Conservation (phyloP, 2,329 filamentous ascomycete species). For the Parascedosporium putredinis region DNA sequence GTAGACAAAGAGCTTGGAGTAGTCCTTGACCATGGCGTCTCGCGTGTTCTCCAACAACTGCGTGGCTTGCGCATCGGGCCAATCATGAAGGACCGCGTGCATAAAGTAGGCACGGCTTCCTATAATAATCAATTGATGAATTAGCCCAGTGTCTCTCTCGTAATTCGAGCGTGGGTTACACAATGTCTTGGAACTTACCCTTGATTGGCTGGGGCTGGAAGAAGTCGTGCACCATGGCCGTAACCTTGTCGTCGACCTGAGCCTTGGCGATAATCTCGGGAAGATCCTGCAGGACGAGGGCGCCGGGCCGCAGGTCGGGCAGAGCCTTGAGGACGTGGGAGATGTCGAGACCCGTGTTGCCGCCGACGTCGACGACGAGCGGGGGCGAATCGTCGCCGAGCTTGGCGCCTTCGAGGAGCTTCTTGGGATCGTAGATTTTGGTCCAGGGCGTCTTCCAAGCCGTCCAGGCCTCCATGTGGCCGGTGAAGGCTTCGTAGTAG, state of each 20-base stretch:
- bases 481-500: conserved; percentile 21
- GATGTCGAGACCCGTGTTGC: conserved; percentile 26
- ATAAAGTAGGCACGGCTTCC: conserved; percentile 27
- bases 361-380: conserved; percentile 27
- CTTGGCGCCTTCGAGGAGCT: conserved; percentile 14
- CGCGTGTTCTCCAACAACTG: conserved; percentile 21
- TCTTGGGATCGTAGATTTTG: conserved; percentile 17
- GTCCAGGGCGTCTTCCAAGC: conserved; percentile 24
- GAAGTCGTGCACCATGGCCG: conserved; percentile 15
- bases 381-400: conserved; percentile 11
- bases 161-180: too few species aligned
- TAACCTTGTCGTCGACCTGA: conserved; percentile 13
- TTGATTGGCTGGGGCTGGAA: conserved; percentile 14
- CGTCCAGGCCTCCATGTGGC: conserved; percentile 24
- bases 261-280: conserved; percentile 23
- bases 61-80: conserved; percentile 23
- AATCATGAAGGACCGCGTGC: conserved; percentile 31
- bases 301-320: conserved; percentile 20
- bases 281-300: conserved; percentile 27
- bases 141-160: too few species aligned
- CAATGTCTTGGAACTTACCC: background rate
- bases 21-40: conserved; percentile 25
- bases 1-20: conserved; percentile 26
- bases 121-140: too few species aligned
- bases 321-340: conserved; percentile 19